Evolutionary conservation across 2,329 filamentous ascomycete genomes (phyloP).

Genomic region (Beauveria sp.): DNA sequence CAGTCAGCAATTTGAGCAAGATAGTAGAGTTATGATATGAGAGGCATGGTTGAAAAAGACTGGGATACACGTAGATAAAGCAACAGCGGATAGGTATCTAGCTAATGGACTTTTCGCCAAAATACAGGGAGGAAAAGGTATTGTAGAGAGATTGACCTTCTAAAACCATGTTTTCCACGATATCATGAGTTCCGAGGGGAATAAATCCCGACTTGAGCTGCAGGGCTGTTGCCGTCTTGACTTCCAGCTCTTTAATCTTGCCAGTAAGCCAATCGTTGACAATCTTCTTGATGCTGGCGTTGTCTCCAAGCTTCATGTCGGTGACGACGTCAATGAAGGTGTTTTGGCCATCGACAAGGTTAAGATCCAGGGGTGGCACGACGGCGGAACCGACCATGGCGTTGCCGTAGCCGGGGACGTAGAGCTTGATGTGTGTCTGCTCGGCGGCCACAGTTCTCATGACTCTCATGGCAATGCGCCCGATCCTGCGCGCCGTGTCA

Average conservation of each 20-base stretch:
- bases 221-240: conserved; percentile 68
- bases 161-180: conserved; percentile 70
- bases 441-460: conserved; percentile 68
- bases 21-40: conserved; percentile 12
- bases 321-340: conserved; percentile 75
- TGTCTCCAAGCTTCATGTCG: conserved; percentile 66
- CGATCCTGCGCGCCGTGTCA: conserved; percentile 64
- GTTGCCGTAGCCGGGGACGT: conserved; percentile 75
- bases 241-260: conserved; percentile 59
- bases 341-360: conserved; percentile 67
- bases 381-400: conserved; percentile 68
- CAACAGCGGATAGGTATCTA: conserved; percentile 12
- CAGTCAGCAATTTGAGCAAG: conserved; percentile 25
- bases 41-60: not conserved
- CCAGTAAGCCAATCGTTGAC: conserved; percentile 87
- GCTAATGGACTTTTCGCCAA: conserved; percentile 47
- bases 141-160: conserved; percentile 72
- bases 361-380: conserved; percentile 68
- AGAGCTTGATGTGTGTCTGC: conserved; percentile 65
- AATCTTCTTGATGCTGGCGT: conserved; percentile 68
- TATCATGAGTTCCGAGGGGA: conserved; percentile 65
- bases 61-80: conserved; percentile 6
- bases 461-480: conserved; percentile 72
- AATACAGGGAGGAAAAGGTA: conserved; percentile 53
- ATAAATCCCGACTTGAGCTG: conserved; percentile 73